Evolutionary conservation across 2,329 filamentous ascomycete genomes (phyloP).

Genomic region (Beauveria pseudobassiana): DNA sequence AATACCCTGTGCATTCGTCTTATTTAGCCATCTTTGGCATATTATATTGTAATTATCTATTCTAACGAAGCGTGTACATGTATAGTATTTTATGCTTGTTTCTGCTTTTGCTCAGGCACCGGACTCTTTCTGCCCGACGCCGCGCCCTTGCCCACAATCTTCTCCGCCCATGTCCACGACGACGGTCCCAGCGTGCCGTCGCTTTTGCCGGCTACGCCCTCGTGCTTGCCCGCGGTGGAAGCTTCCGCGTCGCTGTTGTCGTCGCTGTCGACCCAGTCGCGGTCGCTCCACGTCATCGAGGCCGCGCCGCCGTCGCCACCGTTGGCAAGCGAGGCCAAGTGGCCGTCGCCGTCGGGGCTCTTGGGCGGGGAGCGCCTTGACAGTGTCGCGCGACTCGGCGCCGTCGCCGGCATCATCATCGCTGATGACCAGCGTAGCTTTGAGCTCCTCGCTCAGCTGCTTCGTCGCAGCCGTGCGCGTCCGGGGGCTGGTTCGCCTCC

Average conservation of each 20-base stretch:
- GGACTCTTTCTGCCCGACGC: constrained; percentile 22
- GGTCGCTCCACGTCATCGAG: constrained; percentile 58
- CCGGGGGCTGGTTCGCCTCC: constrained; percentile 46
- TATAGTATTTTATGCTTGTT: background rate
- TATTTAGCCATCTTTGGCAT: background rate
- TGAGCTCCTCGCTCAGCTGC: constrained; percentile 8
- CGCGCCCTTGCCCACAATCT: constrained; percentile 40
- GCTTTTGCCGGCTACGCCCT: background rate
- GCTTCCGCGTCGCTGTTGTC: constrained; percentile 29
- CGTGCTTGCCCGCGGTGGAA: background rate
- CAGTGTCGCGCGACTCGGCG: constrained; percentile 33
- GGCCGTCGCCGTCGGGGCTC: background rate
- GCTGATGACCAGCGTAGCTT: background rate
- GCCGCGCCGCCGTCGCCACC: background rate
- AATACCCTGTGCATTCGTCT: no score
- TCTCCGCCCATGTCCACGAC: constrained; percentile 47
- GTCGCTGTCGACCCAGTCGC: constrained; percentile 52
- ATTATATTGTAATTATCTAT: background rate
- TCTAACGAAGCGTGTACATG: background rate
- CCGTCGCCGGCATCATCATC: background rate
- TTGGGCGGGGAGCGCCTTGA: constrained; percentile 36
- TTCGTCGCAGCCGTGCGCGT: constrained; percentile 57
- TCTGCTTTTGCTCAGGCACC: background rate
- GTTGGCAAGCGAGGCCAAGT: constrained; percentile 12
- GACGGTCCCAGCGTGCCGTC: constrained; percentile 12